Evolutionary conservation across 129 eudicot species (phyloP), one percentile per base, ranked within the genome.

Genomic region (Lonicera japonica): DNA sequence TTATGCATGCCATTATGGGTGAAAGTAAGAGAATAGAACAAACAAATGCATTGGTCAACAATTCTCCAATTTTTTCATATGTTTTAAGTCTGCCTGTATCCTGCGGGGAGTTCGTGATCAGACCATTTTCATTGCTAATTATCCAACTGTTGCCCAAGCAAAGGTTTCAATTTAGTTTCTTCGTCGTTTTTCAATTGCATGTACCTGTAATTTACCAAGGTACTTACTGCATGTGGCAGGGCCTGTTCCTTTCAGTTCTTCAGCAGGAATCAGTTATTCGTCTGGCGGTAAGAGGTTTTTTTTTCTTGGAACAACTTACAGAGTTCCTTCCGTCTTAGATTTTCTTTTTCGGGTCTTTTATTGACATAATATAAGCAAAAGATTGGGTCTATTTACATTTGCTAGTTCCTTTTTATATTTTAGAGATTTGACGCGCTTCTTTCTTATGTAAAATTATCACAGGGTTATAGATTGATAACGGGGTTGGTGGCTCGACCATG

Each of bases 401-500:
- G n/a, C n/a, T n/a, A n/a, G n/a, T n/a, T n/a, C n/a, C n/a, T 29
- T 29, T 29, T 29, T 29, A 29, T 1, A 29, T 29, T n/a, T n/a
- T n/a, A n/a, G n/a, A n/a, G n/a, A n/a, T 64, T 1, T 75, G 51
- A 61, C 13, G 51, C 12, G 17, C 60, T 34, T 55, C n/a, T 16
- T 1, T 6, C 8, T 56, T 39, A 34, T 61, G 68, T 25, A 24
- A 64, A 21, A 52, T 45, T 65, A 48, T 29, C 4, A 36, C 81
- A 91, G 98, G 90, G 84, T 23, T 87, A 87, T 65, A 82, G 88
- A 75, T 72, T 92, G 77, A 76, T 82, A 71, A 55, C 83, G 54
- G 95, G 95, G 43, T 65, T 92, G 73, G 90, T 75, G 74, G 78
- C 82, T 73, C 87, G 98, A 71, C 80, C 96, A 25, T 92, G 96